Percentiles rank a stretch among this genome's conserved stretches.
These are phyloP conservation scores for Pyrenochaeta sp. DNA, from an alignment of 2,329 filamentous ascomycete genomes.

Conservation along the genomic window DNA sequence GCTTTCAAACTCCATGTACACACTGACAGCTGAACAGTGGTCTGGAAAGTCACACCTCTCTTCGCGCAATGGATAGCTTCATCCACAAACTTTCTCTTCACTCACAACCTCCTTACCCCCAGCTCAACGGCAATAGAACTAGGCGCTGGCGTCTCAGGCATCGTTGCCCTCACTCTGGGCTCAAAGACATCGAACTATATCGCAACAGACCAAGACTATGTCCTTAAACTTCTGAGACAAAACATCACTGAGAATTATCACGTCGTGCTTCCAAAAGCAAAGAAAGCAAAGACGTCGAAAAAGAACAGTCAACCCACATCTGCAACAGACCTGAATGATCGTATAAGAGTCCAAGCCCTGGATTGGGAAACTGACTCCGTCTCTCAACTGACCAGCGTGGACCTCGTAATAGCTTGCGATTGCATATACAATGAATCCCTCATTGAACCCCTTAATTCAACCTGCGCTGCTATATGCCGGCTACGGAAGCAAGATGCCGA, in stretches of 20 bases:
- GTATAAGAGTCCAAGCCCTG: constrained; percentile 53
- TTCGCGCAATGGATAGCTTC: constrained; percentile 82
- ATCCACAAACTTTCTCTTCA: constrained; percentile 69
- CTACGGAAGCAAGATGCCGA: constrained; percentile 63
- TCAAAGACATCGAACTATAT: constrained; percentile 71
- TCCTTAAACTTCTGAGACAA: constrained; percentile 75
- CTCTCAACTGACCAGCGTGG: constrained; percentile 63
- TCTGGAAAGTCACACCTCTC: constrained; percentile 90
- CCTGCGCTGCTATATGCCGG: constrained; percentile 77
- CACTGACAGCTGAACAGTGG: constrained; percentile 60
- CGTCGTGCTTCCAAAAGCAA: constrained; percentile 15
- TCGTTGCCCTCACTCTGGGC: constrained; percentile 76
- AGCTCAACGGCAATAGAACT: constrained; percentile 77
- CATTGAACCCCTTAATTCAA: constrained; percentile 80
- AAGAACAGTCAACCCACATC: constrained; percentile 50
- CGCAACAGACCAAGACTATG: constrained; percentile 89
- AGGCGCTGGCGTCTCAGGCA: constrained; percentile 84
- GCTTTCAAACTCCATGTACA: constrained; percentile 2
- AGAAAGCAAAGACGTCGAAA: constrained; percentile 18
- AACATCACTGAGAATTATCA: constrained; percentile 74
- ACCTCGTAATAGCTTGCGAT: constrained; percentile 84
- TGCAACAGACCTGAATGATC: not conserved
- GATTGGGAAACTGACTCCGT: constrained; percentile 80
- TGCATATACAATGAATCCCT: constrained; percentile 95
- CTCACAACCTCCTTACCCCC: constrained; percentile 60